Percentiles rank a stretch among this genome's conserved stretches.
These are phyloP conservation scores for Leptoxyphium fumago DNA, from an alignment of 2,329 filamentous ascomycete species.

Conservation along the genomic window DNA sequence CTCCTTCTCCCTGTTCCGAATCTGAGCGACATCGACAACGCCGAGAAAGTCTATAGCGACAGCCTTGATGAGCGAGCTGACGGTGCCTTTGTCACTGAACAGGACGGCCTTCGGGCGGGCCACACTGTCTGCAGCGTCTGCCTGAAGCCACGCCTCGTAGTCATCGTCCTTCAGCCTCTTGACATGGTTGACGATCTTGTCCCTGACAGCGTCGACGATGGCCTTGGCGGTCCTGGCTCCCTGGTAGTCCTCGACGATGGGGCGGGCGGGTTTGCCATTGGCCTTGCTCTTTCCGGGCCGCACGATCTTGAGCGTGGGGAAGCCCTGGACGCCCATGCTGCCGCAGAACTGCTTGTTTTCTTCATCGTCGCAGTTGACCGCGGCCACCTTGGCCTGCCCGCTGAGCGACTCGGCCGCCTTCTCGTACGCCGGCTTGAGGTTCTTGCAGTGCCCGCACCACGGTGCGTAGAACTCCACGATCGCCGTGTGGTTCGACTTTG, in stretches of 20 bases:
- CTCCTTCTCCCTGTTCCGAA: slow-evolving; percentile 64
- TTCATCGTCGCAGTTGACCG: slow-evolving; percentile 89
- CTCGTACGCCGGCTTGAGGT: slow-evolving; percentile 88
- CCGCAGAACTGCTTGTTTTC: slow-evolving; percentile 79
- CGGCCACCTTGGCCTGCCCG: slow-evolving; percentile 88
- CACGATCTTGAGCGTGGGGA: slow-evolving; percentile 90
- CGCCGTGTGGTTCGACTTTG: slow-evolving; percentile 69
- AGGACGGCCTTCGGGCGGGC: slow-evolving; percentile 61
- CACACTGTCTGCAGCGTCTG: slow-evolving; percentile 42
- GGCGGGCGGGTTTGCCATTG: slow-evolving; percentile 50
- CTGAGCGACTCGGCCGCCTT: slow-evolving; percentile 79
- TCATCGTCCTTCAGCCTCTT: slow-evolving; percentile 67
- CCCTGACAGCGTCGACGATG: slow-evolving; percentile 72
- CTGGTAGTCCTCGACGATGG: slow-evolving; percentile 80
- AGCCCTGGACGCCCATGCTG: slow-evolving; percentile 76
- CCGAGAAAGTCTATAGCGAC: slow-evolving; percentile 84
- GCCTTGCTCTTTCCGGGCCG: slow-evolving; percentile 49
- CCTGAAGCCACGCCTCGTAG: slow-evolving; percentile 55
- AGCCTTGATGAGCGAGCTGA: slow-evolving; percentile 66
- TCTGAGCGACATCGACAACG: slow-evolving; percentile 63
- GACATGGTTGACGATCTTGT: slow-evolving; percentile 86
- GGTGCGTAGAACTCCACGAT: slow-evolving; percentile 67
- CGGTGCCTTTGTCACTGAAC: slow-evolving; percentile 86
- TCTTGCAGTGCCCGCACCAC: slow-evolving; percentile 96
- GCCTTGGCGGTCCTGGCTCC: slow-evolving; percentile 69